These are phyloP conservation scores for Nephelium lappaceum DNA, from an alignment of 345 rosid genomes.

Conservation along the genomic window DNA sequence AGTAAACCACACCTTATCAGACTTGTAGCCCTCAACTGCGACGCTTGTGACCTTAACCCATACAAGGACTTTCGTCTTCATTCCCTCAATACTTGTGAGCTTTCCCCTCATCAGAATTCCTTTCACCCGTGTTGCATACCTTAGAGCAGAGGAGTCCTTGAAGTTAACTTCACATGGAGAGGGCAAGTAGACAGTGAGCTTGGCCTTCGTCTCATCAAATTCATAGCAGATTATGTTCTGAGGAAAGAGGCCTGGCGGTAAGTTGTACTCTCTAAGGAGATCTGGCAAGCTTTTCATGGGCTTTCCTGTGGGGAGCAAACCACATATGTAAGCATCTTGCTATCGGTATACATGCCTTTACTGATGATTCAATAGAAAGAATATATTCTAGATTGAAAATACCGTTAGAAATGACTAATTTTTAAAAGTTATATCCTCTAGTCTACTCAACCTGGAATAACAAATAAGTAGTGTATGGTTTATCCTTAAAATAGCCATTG, in stretches of 20 bases:
- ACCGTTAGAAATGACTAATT: not conserved
- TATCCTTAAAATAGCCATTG: not conserved
- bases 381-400: not conserved
- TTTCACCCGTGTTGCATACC: slow-evolving; percentile 85
- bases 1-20: slow-evolving; percentile 94
- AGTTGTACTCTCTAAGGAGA: slow-evolving; percentile 83
- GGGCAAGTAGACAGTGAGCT: slow-evolving; percentile 75
- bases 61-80: slow-evolving; percentile 93
- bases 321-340: slow-evolving; percentile 12
- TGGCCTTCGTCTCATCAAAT: slow-evolving; percentile 82
- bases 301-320: slow-evolving; percentile 52
- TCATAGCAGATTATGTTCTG: slow-evolving; percentile 84
- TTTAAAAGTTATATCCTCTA: not conserved
- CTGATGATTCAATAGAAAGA: not conserved
- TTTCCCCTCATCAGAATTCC: slow-evolving; percentile 75
- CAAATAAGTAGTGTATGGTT: not conserved
- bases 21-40: slow-evolving; percentile 69
- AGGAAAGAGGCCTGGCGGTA: slow-evolving; percentile 94
- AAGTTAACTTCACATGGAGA: slow-evolving; percentile 79
- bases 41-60: slow-evolving; percentile 89
- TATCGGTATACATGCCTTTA: not conserved
- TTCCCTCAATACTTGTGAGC: slow-evolving; percentile 81
- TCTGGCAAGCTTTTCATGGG: slow-evolving; percentile 78
- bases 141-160: slow-evolving; percentile 79
- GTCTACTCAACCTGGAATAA: not conserved